Evolutionary conservation across 164 flowering plant species (phyloP), one percentile per base, ranked within the genome.

Genomic region (Liquidambar formosana): DNA sequence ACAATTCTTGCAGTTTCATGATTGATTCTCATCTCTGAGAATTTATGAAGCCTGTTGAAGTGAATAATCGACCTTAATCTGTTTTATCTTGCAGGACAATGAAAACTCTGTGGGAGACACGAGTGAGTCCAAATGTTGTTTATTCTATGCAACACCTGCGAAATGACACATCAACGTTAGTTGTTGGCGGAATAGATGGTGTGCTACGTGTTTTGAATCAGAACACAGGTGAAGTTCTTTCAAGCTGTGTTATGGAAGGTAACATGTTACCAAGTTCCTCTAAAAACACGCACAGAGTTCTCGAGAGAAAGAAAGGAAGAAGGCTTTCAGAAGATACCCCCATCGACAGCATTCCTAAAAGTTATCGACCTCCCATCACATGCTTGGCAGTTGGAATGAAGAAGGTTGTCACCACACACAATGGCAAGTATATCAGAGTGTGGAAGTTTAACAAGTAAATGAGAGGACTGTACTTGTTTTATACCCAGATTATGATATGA

Each of bases 311-410:
- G 72, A 79, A 66, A 73, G 93, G 73, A 10, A 79, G 23, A 68
- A 76, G 82, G 69, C 67, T 94, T 9, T 46, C 82, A 6, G 85
- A 76, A 54, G 88, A 88, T 51, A 25, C 61, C n/a, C 44, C 19
- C 18, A 73, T 89, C 0, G 86, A 86, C 68, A 69, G 57, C 21
- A 74, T 89, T 67, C 92, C 86, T 0, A 83, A 63, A 71, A 63
- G 61, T 9, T 8, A 19, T 56, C 79, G 95, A 70, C 96, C 95
- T 63, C 85, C 89, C 58, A 88, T 94, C 70, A 84, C 84, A 19
- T 86, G 93, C 72, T 73, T 94, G 76, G 95, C 93, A 48, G 97
- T 92, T 49, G 99, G 99, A 45, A 88, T 89, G 96, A 82, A 86
- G 75, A 94, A 94, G 70, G 86, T 91, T 64, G 88, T 92, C 63